These are phyloP conservation scores for Bombardia bombarda DNA, from an alignment of 495 filamentous ascomycete genomes.

Conservation along the genomic window DNA sequence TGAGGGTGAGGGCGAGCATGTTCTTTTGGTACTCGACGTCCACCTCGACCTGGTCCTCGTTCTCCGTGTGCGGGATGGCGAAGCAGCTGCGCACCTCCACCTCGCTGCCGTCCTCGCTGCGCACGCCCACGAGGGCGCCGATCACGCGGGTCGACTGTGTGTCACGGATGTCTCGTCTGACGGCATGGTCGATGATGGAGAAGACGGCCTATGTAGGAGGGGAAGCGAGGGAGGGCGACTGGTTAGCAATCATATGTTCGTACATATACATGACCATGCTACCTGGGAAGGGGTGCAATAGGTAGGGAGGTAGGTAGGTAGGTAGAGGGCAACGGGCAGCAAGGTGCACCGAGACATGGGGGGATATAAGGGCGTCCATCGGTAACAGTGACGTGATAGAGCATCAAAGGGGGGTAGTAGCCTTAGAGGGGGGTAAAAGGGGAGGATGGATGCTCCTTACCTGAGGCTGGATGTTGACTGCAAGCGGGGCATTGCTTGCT, in stretches of 20 bases:
- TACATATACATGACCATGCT: neutral
- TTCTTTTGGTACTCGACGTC: slow-evolving; percentile 99
- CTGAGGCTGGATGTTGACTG: slow-evolving; percentile 91
- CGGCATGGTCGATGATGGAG: slow-evolving; percentile 94
- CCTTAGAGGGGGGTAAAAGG: slow-evolving; percentile 1
- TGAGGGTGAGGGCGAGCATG: slow-evolving; percentile 89
- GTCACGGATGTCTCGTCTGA: slow-evolving; percentile 81
- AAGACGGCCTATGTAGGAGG: slow-evolving; percentile 70
- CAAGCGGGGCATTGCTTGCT: slow-evolving; percentile 78
- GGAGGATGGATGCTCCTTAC: slow-evolving; percentile 39
- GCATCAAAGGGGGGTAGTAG: slow-evolving; percentile 9
- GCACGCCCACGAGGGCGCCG: slow-evolving; percentile 83
- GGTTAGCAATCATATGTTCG: neutral
- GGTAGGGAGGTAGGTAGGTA: slow-evolving; percentile 57
- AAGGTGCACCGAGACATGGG: neutral
- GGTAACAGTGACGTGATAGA: too few species aligned
- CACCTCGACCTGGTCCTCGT: slow-evolving; percentile 96
- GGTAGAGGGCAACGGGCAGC: neutral
- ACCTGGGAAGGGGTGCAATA: slow-evolving; percentile 39
- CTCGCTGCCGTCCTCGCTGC: slow-evolving; percentile 92
- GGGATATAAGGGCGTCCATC: neutral
- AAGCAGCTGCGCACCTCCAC: slow-evolving; percentile 93
- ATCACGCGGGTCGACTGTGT: slow-evolving; percentile 90
- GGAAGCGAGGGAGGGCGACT: neutral
- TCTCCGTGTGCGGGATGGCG: slow-evolving; percentile 96